Conservation (phyloP, 2,329 filamentous ascomycete genomes). For the Celoporthe dispersa region DNA sequence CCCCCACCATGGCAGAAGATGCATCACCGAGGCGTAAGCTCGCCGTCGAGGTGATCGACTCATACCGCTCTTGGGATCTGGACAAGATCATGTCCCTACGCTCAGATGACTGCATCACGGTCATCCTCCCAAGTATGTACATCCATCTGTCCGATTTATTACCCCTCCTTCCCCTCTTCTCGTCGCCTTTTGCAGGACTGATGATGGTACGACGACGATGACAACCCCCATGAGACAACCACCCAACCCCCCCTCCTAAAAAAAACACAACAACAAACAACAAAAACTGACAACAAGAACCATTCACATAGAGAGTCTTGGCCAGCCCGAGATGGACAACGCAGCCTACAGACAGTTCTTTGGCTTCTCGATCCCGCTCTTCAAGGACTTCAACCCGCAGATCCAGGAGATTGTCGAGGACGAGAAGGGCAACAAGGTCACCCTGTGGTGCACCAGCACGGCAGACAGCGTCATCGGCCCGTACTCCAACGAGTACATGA, state of each 20-base stretch:
- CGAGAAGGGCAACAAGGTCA: constrained; percentile 32
- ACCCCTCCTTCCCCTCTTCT: neutral
- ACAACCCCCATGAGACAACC: too few relatives aligned
- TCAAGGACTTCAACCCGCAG: constrained; percentile 17
- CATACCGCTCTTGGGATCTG: constrained; percentile 17
- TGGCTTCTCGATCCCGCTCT: constrained; percentile 6
- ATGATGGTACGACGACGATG: too few relatives aligned
- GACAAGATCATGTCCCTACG: constrained; percentile 21
- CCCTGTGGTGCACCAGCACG: constrained; percentile 29
- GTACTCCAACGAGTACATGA: constrained; percentile 33
- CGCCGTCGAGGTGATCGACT: constrained; percentile 21
- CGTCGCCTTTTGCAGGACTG: too few relatives aligned
- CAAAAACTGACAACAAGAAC: neutral
- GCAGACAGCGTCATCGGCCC: constrained; percentile 31
- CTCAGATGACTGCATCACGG: constrained; percentile 15
- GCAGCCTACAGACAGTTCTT: constrained; percentile 11
- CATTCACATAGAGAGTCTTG: constrained; percentile 4
- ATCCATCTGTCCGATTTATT: too few relatives aligned
- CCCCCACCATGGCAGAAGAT: constrained; percentile 4
- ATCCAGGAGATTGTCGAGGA: constrained; percentile 29
- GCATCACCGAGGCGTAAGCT: constrained; percentile 8
- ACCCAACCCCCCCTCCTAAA: too few relatives aligned
- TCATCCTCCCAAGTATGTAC: constrained; percentile 17
- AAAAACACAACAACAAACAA: too few relatives aligned
- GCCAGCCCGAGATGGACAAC: constrained; percentile 12